Conservation (phyloP, 73 alveolate genomes). For the Durusdinium trenchii region DNA sequence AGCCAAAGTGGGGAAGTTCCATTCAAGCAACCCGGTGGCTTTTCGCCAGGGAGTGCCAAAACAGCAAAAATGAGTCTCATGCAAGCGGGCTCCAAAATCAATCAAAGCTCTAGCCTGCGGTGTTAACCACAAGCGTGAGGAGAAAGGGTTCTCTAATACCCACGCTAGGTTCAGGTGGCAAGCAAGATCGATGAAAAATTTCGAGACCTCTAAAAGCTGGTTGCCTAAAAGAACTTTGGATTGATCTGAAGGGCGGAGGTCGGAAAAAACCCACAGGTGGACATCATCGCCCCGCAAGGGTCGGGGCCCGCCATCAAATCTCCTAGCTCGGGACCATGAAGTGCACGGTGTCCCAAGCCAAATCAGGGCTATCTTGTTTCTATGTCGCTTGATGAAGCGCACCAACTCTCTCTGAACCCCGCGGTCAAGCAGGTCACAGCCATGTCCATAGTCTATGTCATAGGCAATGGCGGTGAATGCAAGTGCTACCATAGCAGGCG, state of each 20-base stretch:
- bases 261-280: not conserved
- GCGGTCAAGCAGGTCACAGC: not conserved
- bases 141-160: not conserved
- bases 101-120: too few species aligned
- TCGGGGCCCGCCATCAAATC: not conserved
- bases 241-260: not conserved
- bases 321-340: constrained; percentile 12
- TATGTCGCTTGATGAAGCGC: not conserved
- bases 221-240: not conserved
- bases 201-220: not conserved
- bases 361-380: not conserved
- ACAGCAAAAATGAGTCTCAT: constrained; percentile 3
- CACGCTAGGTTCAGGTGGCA: not conserved
- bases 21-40: not conserved
- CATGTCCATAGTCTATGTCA: not conserved
- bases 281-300: constrained; percentile 11
- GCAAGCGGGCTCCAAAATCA: not conserved
- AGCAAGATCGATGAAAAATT: not conserved
- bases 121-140: constrained; percentile 5
- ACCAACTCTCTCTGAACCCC: not conserved
- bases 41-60: constrained; percentile 41
- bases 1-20: not conserved
- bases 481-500: not conserved
- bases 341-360: constrained; percentile 37
- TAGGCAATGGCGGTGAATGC: not conserved